A percentile compares a stretch with the other conserved stretches of the same genome.
phyloP scores from a whole-genome alignment of 345 rosid genomes.

The Salix dunnii region DNA sequence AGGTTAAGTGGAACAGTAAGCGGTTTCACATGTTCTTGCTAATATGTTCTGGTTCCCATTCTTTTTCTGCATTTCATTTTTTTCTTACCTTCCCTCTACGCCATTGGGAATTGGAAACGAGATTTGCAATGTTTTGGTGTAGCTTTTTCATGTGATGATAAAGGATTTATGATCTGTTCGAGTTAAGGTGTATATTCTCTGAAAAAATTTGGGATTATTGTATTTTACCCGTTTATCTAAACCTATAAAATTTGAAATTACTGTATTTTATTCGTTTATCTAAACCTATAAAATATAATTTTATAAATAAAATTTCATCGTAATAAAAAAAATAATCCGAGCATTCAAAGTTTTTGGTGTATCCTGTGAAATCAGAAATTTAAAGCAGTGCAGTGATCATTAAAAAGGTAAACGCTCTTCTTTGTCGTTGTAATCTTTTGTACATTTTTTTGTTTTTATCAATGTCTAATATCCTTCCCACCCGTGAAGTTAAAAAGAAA shows the following conservation, averaged over 20 bases:
- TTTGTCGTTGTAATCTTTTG: no score
- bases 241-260: no score
- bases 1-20: no score
- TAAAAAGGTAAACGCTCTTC: background rate
- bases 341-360: background rate
- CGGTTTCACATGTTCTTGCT: background rate
- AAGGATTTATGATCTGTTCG: no score
- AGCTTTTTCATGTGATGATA: no score
- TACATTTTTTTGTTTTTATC: background rate
- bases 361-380: background rate
- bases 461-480: background rate
- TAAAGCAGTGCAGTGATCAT: background rate
- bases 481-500: background rate
- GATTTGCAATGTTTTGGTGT: background rate
- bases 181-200: no score
- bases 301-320: no score
- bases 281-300: no score
- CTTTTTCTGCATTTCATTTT: background rate
- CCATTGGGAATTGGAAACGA: background rate
- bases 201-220: no score
- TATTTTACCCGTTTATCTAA: no score
- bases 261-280: no score
- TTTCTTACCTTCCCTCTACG: background rate
- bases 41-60: background rate
- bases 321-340: no score